Base-by-base conservation (phyloP, 2,329 filamentous ascomycete species). In the Stagonosporopsis chrysanthemi region DNA sequence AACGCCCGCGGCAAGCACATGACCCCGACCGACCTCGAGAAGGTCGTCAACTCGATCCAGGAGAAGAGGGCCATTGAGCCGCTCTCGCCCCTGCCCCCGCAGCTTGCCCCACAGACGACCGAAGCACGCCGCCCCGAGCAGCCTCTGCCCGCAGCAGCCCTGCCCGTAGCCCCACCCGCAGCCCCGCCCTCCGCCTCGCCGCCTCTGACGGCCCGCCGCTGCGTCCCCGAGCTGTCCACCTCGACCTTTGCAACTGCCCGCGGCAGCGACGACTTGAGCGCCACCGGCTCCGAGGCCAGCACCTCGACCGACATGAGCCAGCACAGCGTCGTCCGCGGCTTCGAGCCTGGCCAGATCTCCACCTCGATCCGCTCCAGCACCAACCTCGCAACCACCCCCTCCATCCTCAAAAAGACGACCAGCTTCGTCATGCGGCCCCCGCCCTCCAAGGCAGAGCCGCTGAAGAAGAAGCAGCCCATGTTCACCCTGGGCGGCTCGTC, bases 21-120 rank as follows among this genome's bases (percentile, higher is more conserved):
- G 66, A 96, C 92, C n/a, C 92, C 94, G 6, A 86, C 91, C 70
- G 91, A 95, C 68, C 84, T 98, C 28, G 92, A 97, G 78, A 96
- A 96, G 80, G 96, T 98, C 86, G 91, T 97, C 39, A 87, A 90
- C 54, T 92, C 89, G 36, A 97, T 97, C 73, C 91, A 96, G 77
- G 90, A 95, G 77, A 92, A 91, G 78, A 87, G 88, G 76, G 84
- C 84, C 42, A 81, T 94, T 22, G 82, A 85, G 69, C 85, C 85
- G 4, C 76, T 86, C 35, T 79, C 83, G 45, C 75, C 81, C 47
- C 76, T 77, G 53, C 81, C 73, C 60, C 75, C 68, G 65, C 78
- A 69, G 70, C 78, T 73, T n/a, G 65, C 71, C 39, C 65, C 66
- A 35, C 68, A 64, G 2, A 22, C 58, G 8, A 43, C 58, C 26